A percentile compares a stretch with the other conserved stretches of the same genome.
phyloP scores from a whole-genome alignment of 225 moss, liverwort and hornwort genomes.

The Pseudoscleropodium purum region DNA sequence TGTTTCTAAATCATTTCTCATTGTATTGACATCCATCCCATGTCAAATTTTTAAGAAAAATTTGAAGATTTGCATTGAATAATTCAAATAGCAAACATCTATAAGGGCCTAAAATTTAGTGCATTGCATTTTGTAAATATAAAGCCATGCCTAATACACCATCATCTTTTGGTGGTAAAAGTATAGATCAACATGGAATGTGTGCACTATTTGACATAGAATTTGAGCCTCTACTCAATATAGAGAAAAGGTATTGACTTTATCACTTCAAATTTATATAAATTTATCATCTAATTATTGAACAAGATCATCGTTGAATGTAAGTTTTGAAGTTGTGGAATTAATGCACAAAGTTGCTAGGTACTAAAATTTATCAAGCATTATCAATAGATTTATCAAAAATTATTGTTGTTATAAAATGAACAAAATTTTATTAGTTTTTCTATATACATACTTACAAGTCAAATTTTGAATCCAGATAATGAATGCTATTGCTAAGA shows the following conservation, averaged over 20 bases:
- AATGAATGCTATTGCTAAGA: not conserved
- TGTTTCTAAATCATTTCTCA: not conserved
- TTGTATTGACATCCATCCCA: not conserved
- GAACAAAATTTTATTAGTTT: no score
- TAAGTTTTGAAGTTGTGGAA: not conserved
- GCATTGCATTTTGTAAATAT: not conserved
- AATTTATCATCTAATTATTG: not conserved
- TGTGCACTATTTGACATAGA: not conserved
- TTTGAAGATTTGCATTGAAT: not conserved
- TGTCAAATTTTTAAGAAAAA: not conserved
- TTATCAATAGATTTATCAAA: not conserved
- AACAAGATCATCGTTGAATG: not conserved
- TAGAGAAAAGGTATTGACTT: not conserved
- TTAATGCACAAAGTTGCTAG: no score
- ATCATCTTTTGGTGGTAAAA: not conserved
- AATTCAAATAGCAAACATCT: not conserved
- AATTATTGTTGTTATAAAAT: not conserved
- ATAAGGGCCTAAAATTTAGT: not conserved
- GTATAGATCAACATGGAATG: not conserved
- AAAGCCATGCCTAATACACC: not conserved
- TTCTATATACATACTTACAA: not conserved
- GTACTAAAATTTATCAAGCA: not conserved
- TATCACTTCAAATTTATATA: not conserved
- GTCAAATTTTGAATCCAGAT: not conserved
- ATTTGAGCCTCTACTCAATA: not conserved